A percentile compares a stretch with the other conserved stretches of the same genome.
phyloP scores from a whole-genome alignment of 257 asterid species.

The Primulina tabacum region DNA sequence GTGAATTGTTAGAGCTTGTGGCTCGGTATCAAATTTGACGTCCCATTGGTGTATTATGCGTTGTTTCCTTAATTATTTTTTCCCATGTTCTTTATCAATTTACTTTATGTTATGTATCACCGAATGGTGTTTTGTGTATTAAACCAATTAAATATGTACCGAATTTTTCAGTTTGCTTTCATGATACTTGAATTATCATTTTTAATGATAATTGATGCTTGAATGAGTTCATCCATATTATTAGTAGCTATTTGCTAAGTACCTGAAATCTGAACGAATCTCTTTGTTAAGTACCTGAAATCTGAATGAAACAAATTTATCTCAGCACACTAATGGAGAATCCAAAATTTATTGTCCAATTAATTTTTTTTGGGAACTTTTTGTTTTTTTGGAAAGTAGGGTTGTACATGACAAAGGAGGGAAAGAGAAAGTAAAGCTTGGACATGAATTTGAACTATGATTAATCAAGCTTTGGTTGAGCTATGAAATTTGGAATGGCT shows the following conservation, averaged over 20 bases:
- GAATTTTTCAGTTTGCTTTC: not conserved
- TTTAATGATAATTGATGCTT: not conserved
- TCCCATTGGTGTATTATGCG: not conserved
- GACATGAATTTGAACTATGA: conserved; percentile 1
- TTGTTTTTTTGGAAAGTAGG: not conserved
- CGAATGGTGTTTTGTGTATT: no score
- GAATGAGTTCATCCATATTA: not conserved
- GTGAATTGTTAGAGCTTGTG: not conserved
- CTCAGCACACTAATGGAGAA: not conserved
- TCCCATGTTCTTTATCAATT: not conserved
- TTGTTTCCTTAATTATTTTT: not conserved
- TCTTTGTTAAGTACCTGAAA: not conserved
- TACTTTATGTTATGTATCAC: not conserved
- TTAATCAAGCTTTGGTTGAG: not conserved
- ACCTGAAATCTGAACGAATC: not conserved
- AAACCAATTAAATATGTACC: no score
- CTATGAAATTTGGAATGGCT: not conserved
- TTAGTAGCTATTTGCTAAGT: not conserved
- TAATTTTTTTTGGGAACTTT: not conserved
- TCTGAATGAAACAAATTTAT: not conserved
- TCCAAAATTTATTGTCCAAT: not conserved
- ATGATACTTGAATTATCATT: not conserved
- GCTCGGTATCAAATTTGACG: not conserved
- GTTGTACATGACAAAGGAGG: not conserved
- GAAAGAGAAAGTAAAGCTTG: not conserved